A percentile compares a stretch with the other conserved stretches of the same genome.
phyloP scores from a whole-genome alignment of 2,329 filamentous ascomycete genomes.

The Scopulariopsis brevicaulis region DNA sequence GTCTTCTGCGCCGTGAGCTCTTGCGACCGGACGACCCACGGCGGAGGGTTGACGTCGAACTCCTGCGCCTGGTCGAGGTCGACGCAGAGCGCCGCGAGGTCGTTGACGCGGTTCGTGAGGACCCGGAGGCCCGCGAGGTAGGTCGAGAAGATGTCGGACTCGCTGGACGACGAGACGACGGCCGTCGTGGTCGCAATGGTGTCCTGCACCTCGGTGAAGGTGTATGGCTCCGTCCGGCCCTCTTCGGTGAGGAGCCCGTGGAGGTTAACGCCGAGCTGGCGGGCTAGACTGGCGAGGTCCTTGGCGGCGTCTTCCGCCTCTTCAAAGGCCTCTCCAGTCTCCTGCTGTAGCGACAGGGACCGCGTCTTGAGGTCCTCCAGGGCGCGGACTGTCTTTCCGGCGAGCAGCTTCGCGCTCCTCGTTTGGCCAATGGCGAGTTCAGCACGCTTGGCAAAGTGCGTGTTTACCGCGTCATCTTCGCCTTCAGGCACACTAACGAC shows the following conservation, averaged over 20 bases:
- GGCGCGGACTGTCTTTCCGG: constrained; percentile 65
- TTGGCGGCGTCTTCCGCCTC: constrained; percentile 53
- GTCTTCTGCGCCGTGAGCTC: constrained; percentile 76
- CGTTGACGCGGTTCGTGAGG: constrained; percentile 52
- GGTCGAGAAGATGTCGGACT: constrained; percentile 59
- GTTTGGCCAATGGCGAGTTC: constrained; percentile 65
- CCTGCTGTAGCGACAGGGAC: constrained; percentile 60
- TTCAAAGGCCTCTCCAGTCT: constrained; percentile 59
- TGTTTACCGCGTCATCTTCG: constrained; percentile 45
- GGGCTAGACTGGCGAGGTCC: constrained; percentile 54
- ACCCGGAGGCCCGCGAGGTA: constrained; percentile 57
- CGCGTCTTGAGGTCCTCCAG: constrained; percentile 67
- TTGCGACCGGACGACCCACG: constrained; percentile 74
- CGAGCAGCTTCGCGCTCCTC: constrained; percentile 72
- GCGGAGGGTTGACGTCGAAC: constrained; percentile 64
- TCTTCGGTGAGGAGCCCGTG: constrained; percentile 60
- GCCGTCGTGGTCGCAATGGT: constrained; percentile 47
- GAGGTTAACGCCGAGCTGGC: constrained; percentile 55
- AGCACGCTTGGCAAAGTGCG: constrained; percentile 58
- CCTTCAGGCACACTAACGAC: constrained; percentile 34
- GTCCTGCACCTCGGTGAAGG: constrained; percentile 52
- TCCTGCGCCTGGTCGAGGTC: constrained; percentile 65
- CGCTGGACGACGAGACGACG: constrained; percentile 38
- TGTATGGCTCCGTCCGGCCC: constrained; percentile 55
- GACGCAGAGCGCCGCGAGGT: constrained; percentile 57